Percentiles rank a stretch among this genome's conserved stretches.
phyloP scores from a whole-genome alignment of 257 asterid species.

The Nicotiana attenuata region DNA sequence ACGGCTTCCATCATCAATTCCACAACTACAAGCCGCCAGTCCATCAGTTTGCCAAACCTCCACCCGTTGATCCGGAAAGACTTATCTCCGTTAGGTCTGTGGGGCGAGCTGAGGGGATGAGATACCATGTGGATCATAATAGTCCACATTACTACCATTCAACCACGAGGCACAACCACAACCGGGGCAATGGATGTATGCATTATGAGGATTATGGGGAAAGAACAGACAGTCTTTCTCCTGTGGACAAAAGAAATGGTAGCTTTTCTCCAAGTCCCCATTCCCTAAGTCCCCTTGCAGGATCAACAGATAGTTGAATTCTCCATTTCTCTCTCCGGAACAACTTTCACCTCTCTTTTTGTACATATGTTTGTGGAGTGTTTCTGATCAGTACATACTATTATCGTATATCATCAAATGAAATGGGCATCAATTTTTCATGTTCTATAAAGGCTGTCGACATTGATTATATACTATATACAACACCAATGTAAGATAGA shows the following conservation, averaged over 20 bases:
- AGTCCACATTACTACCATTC: conserved; percentile 13
- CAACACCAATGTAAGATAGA: no score
- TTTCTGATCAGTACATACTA: no score
- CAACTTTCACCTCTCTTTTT: not conserved
- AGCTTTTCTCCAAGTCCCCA: not conserved
- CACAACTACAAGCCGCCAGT: conserved; percentile 16
- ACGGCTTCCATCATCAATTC: not conserved
- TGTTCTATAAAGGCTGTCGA: not conserved
- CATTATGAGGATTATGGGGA: not conserved
- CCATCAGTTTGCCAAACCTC: conserved; percentile 29
- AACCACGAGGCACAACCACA: conserved; percentile 26
- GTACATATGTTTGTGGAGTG: not conserved
- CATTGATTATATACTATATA: no score
- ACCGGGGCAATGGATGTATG: conserved; percentile 33
- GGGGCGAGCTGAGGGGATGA: conserved; percentile 36
- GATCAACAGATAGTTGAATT: not conserved
- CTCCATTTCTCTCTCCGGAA: not conserved
- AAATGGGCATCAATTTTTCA: not conserved
- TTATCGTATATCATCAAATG: not conserved
- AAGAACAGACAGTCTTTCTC: not conserved
- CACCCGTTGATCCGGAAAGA: conserved; percentile 41
- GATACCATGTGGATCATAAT: conserved; percentile 37
- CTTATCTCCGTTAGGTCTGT: conserved; percentile 31
- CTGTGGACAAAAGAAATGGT: not conserved
- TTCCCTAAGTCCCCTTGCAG: not conserved